Evolutionary conservation across 2,329 filamentous ascomycete genomes (phyloP), one percentile per base, ranked within the genome.

Genomic region (Fusarium sp.): DNA sequence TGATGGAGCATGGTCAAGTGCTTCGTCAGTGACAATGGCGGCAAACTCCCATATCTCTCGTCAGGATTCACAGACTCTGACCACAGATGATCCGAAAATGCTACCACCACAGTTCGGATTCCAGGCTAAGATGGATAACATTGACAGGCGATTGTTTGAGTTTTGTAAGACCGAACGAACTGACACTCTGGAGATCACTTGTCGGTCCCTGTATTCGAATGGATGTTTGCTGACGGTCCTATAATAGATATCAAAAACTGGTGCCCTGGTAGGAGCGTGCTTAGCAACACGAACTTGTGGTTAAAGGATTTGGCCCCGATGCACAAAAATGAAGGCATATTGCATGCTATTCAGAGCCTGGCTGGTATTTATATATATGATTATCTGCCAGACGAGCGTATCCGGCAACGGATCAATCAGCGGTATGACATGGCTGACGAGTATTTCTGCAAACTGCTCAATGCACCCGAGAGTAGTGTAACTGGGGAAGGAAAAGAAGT

Each of bases 321-420:
- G 77, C 76, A 78, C 20, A 72, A 76, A 27, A 75, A 73, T 23
- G 59, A 69, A 14, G 78, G 78, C 20, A 77, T 82, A 10, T 68
- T 73, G 6, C 70, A 75, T 23, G 80, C 80, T 7, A 80, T 82
- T n/a, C 77, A 80, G 43, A 79, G 79, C 20, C 71, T 82, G 4
- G 78, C 79, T 4, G 79, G 79, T 2, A 76, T 80, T 2, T 82
- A 82, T 30, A 78, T 82, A 7, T 79, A 80, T 56, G 80, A 82
- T 56, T 81, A 81, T 37, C 56, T 76, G 17, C 78, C 78, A 1
- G 67, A 75, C 25, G 73, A 78, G 10, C 61, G 62, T 6, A 68
- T 81, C 14, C 72, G 74, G 17, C 66, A 67, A 11, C 72, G 75
- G 13, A 76, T 80, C 52, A 80, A 80, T 43, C 54, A 75, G 13